Conservation (phyloP, 2,329 filamentous ascomycete genomes). For the Fusarium sp. region DNA sequence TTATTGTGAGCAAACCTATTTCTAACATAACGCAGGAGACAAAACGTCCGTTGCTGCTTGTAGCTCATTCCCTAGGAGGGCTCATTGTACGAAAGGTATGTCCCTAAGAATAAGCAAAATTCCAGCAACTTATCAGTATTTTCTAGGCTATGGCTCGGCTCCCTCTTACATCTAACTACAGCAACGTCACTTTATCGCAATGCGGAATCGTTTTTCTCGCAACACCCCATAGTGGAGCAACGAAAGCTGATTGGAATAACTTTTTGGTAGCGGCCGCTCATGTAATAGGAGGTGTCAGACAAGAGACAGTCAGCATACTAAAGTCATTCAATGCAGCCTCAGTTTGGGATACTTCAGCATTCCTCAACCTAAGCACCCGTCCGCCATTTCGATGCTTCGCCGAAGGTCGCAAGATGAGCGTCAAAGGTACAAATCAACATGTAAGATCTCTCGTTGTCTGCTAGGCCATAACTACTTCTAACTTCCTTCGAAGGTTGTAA, state of each 20-base stretch:
- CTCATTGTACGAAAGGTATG: background rate
- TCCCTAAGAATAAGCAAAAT: background rate
- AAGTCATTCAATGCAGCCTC: fast-evolving
- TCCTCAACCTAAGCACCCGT: fast-evolving
- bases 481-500: background rate
- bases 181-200: fast-evolving
- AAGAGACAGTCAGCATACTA: fast-evolving
- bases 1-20: too few relatives aligned
- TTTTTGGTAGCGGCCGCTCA: fast-evolving
- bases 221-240: fast-evolving
- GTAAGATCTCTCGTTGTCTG: background rate
- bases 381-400: background rate
- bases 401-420: fast-evolving
- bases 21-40: background rate
- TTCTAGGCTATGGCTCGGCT: background rate
- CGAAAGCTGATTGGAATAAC: fast-evolving
- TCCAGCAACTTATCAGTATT: background rate
- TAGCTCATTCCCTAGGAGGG: background rate
- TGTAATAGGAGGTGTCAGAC: fast-evolving
- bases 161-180: fast-evolving
- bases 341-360: fast-evolving
- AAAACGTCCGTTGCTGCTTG: fast-evolving
- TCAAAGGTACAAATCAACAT: fast-evolving
- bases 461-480: too few relatives aligned
- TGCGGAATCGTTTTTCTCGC: fast-evolving